A percentile compares a stretch with the other conserved stretches of the same genome.
phyloP scores from a whole-genome alignment of 345 rosid species.

The Turritis glabra region DNA sequence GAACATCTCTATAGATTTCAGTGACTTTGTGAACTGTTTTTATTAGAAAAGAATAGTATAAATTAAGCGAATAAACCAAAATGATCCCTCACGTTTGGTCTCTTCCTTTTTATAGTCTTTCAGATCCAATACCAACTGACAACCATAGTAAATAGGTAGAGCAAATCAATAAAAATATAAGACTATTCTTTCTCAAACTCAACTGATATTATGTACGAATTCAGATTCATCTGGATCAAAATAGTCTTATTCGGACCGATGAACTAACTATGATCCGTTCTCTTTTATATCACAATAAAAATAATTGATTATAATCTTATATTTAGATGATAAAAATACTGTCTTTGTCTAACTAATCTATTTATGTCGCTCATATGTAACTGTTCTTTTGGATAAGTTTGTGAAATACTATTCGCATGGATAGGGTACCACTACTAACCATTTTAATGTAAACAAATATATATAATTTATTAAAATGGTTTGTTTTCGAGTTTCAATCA shows the following conservation, averaged over 20 bases:
- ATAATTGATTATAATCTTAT: not conserved
- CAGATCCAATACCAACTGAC: not conserved
- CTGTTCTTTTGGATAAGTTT: not conserved
- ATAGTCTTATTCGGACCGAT: not conserved
- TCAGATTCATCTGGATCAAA: not conserved
- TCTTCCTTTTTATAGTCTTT: not conserved
- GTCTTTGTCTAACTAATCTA: not conserved
- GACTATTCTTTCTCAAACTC: not conserved
- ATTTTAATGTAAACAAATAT: too few relatives aligned
- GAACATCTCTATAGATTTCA: constrained; percentile 12
- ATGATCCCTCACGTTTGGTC: constrained; percentile 8
- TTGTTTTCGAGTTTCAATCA: too few relatives aligned
- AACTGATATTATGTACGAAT: not conserved
- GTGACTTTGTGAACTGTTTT: not conserved
- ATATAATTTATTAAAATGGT: too few relatives aligned
- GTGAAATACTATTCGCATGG: not conserved
- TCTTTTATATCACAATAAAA: not conserved
- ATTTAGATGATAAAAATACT: not conserved
- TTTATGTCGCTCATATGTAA: not conserved
- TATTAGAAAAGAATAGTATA: not conserved
- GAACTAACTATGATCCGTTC: not conserved
- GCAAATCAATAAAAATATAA: not conserved
- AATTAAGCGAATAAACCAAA: constrained; percentile 4
- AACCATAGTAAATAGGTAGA: not conserved
- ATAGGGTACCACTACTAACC: not conserved